Base-by-base conservation (phyloP, 306 rosid species). In the Gleditsia sinensis region DNA sequence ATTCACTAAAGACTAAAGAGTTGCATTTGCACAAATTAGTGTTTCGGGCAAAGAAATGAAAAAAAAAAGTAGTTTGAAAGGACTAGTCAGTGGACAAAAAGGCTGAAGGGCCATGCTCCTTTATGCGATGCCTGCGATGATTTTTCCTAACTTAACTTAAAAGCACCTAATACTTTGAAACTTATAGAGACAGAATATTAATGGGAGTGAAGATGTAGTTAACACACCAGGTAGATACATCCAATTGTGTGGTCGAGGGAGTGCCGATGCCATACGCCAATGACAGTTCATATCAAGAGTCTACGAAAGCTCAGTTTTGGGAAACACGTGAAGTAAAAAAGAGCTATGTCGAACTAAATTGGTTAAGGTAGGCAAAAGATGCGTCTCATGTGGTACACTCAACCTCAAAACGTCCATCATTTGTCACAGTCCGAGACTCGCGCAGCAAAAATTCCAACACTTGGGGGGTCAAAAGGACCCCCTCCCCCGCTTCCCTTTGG, bases 351-450 rank as follows among this genome's bases (percentile, higher is more conserved):
- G 23, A 69, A 64, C 40, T 64, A 46, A 63, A 69, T 55, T 71
- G 60, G 78, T 66, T 83, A 80, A 60, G 82, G 84, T 72, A 71
- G 64, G 45, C 68, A 65, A 30, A 54, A 75, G 67, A 76, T 67
- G 75, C 87, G 75, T 83, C 80, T 61, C 58, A 80, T 60, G 71
- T 65, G 82, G 84, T 55, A 76, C 84, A 83, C 84, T 83, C 82
- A 83, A 83, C 71, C 82, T 67, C 61, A 80, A 39, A 39, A 63
- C 40, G 28, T 54, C 68, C 50, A 55, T 37, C 80, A 9, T 64
- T 39, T 55, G 56, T 78, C 75, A 79, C 67, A 65, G 12, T 51
- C 45, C 72, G 1, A 80, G 39, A 45, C 46, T 60, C 17, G 5
- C 30, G 55, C 61, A 51, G 20, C 73, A 23, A 43, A 40, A 54